These are phyloP conservation scores for Didymella exigua DNA, from an alignment of 2,329 filamentous ascomycete species.

Conservation along the genomic window DNA sequence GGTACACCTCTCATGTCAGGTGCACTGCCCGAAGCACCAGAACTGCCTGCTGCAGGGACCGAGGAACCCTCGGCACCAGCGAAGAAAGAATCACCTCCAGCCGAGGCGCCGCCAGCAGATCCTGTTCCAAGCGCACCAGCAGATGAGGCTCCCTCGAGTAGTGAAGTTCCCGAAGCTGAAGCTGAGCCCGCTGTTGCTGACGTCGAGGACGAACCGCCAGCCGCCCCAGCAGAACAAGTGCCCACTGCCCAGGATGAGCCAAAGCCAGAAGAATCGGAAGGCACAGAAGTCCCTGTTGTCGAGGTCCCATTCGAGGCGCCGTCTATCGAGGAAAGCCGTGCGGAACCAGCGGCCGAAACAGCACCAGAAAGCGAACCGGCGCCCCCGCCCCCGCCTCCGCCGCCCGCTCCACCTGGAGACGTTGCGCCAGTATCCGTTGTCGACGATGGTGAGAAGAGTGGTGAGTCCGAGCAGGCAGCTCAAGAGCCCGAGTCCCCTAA, in stretches of 20 bases:
- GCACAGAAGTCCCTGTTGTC: not conserved
- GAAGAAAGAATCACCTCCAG: not conserved
- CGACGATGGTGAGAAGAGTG: constrained; percentile 40
- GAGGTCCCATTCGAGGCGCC: not conserved
- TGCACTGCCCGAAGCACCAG: constrained; percentile 24
- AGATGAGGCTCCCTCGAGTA: constrained; percentile 9
- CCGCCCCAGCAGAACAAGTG: constrained; percentile 13
- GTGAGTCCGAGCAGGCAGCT: constrained; percentile 47
- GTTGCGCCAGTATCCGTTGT: constrained; percentile 19
- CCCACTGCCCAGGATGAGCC: constrained; percentile 10
- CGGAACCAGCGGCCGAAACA: not conserved
- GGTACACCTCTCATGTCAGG: constrained; percentile 22
- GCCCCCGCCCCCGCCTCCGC: constrained; percentile 20
- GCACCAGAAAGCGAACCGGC: constrained; percentile 14
- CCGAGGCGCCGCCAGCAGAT: constrained; percentile 5
- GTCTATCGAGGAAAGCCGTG: constrained; percentile 3
- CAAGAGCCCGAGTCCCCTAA: constrained; percentile 41
- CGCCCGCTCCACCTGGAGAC: constrained; percentile 11
- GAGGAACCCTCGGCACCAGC: constrained; percentile 6
- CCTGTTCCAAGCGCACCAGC: constrained; percentile 8
- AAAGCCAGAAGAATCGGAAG: constrained; percentile 7
- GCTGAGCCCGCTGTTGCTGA: constrained; percentile 25
- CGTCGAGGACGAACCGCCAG: constrained; percentile 35
- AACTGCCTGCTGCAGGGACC: constrained; percentile 19
- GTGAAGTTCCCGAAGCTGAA: constrained; percentile 18